A percentile compares a stretch with the other conserved stretches of the same genome.
Conservation (phyloP, 139 green algal species). For the Picochlorum sp. region DNA sequence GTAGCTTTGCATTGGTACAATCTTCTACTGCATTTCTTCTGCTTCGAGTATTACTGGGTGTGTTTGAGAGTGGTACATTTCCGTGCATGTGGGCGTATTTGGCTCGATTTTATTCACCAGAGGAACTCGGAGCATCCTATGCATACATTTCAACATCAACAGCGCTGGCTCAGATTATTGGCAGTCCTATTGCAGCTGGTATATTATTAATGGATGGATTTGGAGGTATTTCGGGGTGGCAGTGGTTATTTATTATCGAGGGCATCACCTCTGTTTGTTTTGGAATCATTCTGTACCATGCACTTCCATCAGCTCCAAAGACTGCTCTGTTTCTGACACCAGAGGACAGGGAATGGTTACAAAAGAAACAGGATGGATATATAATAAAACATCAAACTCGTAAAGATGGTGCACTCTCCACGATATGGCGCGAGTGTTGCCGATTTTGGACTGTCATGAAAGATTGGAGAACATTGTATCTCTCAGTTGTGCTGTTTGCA, state of each 20-base stretch:
- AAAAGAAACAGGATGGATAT: constrained; percentile 8
- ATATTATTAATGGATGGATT: constrained; percentile 55
- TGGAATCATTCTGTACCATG: constrained; percentile 22
- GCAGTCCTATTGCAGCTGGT: constrained; percentile 51
- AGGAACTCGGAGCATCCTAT: constrained; percentile 33
- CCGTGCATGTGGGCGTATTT: constrained; percentile 50
- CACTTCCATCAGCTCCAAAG: constrained; percentile 23
- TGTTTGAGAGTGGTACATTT: constrained; percentile 60
- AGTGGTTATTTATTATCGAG: constrained; percentile 68
- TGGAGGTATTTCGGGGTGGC: constrained; percentile 54
- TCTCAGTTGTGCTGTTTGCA: constrained; percentile 17
- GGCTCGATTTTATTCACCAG: constrained; percentile 30
- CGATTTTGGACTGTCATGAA: background rate
- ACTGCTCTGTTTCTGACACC: constrained; percentile 36
- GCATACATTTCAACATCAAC: constrained; percentile 27
- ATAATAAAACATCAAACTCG: too few relatives aligned
- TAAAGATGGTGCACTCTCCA: too few relatives aligned
- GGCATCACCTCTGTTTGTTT: constrained; percentile 34
- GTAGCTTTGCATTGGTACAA: constrained; percentile 38
- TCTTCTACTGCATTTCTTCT: constrained; percentile 40
- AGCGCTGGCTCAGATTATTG: constrained; percentile 36
- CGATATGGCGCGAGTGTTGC: too few relatives aligned
- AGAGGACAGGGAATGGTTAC: constrained; percentile 33
- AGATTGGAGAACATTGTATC: constrained; percentile 31
- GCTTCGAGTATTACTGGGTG: constrained; percentile 60